These are phyloP conservation scores for Miscanthus lutarioriparius DNA, from an alignment of 176 grass and related monocot species.

Conservation along the genomic window DNA sequence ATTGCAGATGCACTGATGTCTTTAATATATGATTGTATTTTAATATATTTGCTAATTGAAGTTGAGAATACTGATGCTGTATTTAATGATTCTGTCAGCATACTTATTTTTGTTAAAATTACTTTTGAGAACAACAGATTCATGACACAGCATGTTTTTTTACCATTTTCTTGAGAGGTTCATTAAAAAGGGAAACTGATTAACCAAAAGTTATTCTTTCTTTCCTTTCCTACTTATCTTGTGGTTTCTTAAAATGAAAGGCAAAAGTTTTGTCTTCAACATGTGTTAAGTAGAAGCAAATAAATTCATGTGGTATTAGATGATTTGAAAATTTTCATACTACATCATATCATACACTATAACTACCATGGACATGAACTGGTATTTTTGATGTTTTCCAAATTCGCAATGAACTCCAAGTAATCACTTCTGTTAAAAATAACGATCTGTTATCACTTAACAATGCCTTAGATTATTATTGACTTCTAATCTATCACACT, in stretches of 20 bases:
- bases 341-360: background rate
- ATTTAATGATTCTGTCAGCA: background rate
- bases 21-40: background rate
- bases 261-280: background rate
- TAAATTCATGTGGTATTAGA: background rate
- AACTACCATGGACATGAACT: conserved; percentile 7
- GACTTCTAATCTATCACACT: background rate
- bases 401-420: background rate
- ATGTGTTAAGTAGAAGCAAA: conserved; percentile 11
- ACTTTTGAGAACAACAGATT: background rate
- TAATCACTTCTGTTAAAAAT: background rate
- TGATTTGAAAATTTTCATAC: background rate
- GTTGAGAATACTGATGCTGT: background rate
- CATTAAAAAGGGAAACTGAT: background rate
- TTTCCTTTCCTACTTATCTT: background rate
- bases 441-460: background rate
- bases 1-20: conserved; percentile 5
- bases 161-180: background rate
- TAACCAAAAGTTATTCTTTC: background rate
- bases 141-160: background rate
- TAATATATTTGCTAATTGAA: background rate
- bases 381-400: conserved; percentile 18
- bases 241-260: background rate
- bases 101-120: background rate
- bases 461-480: conserved; percentile 7